A percentile compares a stretch with the other conserved stretches of the same genome.
Conservation (phyloP, 2,329 filamentous ascomycete species). For the Epicoccum nigrum region DNA sequence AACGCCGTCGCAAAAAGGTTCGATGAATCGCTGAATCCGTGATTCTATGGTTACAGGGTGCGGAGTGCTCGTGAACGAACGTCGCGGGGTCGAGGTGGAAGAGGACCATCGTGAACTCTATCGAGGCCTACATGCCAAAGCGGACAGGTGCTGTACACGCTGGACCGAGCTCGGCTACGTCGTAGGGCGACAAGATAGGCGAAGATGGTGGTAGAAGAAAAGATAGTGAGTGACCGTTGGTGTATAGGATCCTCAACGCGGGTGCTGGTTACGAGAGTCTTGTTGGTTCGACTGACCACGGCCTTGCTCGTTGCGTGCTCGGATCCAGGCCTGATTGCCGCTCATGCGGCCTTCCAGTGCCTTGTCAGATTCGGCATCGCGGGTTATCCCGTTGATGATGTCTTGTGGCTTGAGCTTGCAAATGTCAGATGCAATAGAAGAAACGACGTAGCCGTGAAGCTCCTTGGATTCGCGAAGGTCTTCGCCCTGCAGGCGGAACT, state of each 20-base stretch:
- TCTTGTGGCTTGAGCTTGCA: constrained; percentile 67
- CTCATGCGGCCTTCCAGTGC: constrained; percentile 53
- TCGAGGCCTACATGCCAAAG: constrained; percentile 25
- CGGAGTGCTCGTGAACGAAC: constrained; percentile 27
- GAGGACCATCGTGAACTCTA: constrained; percentile 19
- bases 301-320: constrained; percentile 45
- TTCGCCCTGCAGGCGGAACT: constrained; percentile 80
- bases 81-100: constrained; percentile 24
- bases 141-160: constrained; percentile 18
- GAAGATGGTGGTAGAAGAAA: constrained; percentile 10
- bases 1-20: constrained; percentile 43
- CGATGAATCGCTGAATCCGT: constrained; percentile 30
- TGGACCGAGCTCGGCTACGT: constrained; percentile 19
- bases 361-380: constrained; percentile 55
- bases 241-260: constrained; percentile 34
- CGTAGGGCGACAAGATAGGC: constrained; percentile 17
- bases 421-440: constrained; percentile 74
- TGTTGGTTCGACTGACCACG: constrained; percentile 45
- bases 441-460: constrained; percentile 74
- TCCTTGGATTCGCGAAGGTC: constrained; percentile 77
- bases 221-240: constrained; percentile 2
- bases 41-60: constrained; percentile 43
- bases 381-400: constrained; percentile 38
- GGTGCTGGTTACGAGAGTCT: constrained; percentile 47
- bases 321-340: constrained; percentile 48